Base-by-base conservation (phyloP, 805 yeast genomes). In the Blastobotrys chiropterorum region DNA sequence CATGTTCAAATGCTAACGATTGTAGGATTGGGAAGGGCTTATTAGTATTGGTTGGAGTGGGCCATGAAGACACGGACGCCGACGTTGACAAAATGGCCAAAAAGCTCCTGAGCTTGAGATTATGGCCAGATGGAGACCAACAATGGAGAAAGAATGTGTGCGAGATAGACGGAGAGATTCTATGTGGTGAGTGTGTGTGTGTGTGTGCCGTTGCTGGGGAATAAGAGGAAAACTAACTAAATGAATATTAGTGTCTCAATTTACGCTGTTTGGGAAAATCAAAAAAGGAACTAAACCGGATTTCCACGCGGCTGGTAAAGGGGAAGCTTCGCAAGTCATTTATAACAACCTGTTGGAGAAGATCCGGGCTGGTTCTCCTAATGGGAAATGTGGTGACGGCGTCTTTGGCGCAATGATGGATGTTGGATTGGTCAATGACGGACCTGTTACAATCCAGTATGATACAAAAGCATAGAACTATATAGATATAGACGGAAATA, bases 401-500 rank as follows among this genome's bases (percentile, higher is more conserved):
- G 74, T 80, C 51, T 94, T 94, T 65, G 99, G 98, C 0, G 98
- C 92, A 8, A 87, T 92, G 96, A 94, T 94, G 99, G 95, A 88
- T 56, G 97, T 95, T 14, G 77, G 78, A 1, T 68, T 92, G 54
- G 81, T 84, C 13, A 94, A 94, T 62, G 97, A 92, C 61, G 98
- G 98, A 1, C 98, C 98, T 0, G 89, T 87, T 0, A 92, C 98
- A 0, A 84, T 92, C 31, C 78, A 83, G 17, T 78, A 85, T 71
- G 97, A 90, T 64, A 85, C 92, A 1, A 76, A 68, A 41, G 20
- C 11, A 4, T 17, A 21, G 15, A 42, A n/a, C n/a, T 38, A 38
- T 4, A 38, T 14, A 4, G 4, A 5, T 38, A 11, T 7, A 30
- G 38, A 30, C 40, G 14, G 40, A n/a, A n/a, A n/a, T n/a, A n/a